Evolutionary conservation across 805 yeast species (phyloP), one percentile per base, ranked within the genome.

Genomic region (Blastobotrys muscicola): DNA sequence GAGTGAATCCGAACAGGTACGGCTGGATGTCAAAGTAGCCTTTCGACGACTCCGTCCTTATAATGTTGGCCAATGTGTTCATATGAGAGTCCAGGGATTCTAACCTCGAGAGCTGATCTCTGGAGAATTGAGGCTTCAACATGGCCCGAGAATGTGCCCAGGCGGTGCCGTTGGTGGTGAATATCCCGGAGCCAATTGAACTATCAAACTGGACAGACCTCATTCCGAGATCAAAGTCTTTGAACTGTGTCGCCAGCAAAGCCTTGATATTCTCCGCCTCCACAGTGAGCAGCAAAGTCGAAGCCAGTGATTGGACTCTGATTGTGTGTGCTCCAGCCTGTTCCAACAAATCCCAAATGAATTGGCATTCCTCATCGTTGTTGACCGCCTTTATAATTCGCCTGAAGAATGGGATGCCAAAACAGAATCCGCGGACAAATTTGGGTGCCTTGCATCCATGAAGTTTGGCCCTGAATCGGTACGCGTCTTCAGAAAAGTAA

Each of bases 141-240:
- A 64, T 45, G 6, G 61, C 55, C 11, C 68, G 51, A 12, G 66
- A 58, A 42, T 64, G 67, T 38, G 58, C 55, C 68, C 68, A 64
- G 16, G 55, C 58, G 35, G 51, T 51, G 29, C 65, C 64, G 33
- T 56, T 57, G 16, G 58, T 53, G 3, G 66, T 63, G 52, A 64
- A 64, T 38, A 64, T 63, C 1, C 68, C 68, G 29, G 51, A 48
- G 4, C 67, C 67, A 10, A 64, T 48, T 20, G 61, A 40, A 7
- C 59, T 61, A 13, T 41, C 44, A 36, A 64, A 50, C 34, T 52
- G 52, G 13, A 36, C 43, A 39, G 51, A 44, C 9, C 68, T 51
- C 12, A 36, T 26, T 0, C 62, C 65, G 13, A 64, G 50, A 15
- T 50, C 50, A 42, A 50, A 64, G 38, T 62, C 65, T 39, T 57